Evolutionary conservation across 257 asterid species (phyloP).

Genomic region (Penstemon newberryi): DNA sequence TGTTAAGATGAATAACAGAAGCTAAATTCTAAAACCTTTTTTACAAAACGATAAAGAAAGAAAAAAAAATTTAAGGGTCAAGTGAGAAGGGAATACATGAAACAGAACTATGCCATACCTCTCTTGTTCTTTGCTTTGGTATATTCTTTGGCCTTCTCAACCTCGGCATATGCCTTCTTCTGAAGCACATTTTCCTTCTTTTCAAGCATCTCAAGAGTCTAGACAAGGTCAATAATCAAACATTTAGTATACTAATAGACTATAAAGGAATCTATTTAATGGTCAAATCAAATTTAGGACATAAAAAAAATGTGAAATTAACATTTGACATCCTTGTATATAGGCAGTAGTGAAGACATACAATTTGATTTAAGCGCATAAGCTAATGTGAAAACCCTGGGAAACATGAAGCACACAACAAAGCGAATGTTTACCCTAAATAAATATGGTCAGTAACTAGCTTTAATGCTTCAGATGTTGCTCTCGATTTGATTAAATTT

Average conservation of each 20-base stretch:
- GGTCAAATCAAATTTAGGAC: not conserved
- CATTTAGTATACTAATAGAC: not conserved
- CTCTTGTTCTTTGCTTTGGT: conserved; percentile 71
- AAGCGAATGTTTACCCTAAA: not conserved
- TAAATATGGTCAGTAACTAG: not conserved
- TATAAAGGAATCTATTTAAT: not conserved
- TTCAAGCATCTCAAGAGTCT: conserved; percentile 84
- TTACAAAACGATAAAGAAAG: not conserved
- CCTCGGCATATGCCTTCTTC: conserved; percentile 71
- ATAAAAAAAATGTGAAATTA: too few species aligned
- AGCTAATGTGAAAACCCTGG: conserved; percentile 1
- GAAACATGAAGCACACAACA: conserved; percentile 20
- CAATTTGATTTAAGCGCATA: not conserved
- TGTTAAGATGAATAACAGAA: not conserved
- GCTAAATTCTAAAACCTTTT: not conserved
- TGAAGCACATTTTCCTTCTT: conserved; percentile 69
- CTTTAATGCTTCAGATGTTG: not conserved
- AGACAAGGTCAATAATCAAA: conserved; percentile 12
- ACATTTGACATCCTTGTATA: too few species aligned
- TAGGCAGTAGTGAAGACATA: too few species aligned
- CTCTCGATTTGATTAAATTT: not conserved
- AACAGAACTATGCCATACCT: conserved; percentile 36
- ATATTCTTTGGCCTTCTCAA: conserved; percentile 66
- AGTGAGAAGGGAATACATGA: not conserved
- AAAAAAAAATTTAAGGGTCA: not conserved